Conservation (phyloP, 345 rosid genomes). For the Corchorus capsularis region DNA sequence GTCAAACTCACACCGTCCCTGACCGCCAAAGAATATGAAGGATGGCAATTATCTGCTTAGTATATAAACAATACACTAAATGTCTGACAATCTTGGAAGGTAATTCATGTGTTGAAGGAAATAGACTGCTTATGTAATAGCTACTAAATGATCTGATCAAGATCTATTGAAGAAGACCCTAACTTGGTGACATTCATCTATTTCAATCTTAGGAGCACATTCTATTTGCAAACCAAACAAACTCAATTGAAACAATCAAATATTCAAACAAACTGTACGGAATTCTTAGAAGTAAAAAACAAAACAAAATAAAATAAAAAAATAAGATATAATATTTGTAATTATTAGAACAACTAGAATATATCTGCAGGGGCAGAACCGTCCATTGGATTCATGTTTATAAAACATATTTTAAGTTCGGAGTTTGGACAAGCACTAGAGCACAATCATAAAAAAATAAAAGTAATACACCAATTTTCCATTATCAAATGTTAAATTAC, state of each 20-base stretch:
- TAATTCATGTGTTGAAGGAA: conserved; percentile 5
- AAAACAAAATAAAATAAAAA: no score
- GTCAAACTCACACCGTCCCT: no score
- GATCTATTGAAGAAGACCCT: background rate
- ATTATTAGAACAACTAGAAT: background rate
- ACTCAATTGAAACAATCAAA: background rate
- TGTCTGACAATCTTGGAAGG: background rate
- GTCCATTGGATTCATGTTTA: background rate
- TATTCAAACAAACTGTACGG: background rate
- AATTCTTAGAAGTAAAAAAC: background rate
- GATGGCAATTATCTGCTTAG: background rate
- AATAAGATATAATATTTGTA: background rate
- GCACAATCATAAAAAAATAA: background rate
- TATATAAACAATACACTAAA: background rate
- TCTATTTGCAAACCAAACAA: background rate
- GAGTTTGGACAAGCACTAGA: background rate
- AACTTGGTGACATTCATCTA: background rate
- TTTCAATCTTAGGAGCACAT: background rate
- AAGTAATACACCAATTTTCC: background rate
- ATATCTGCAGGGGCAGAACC: background rate
- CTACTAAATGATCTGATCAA: conserved; percentile 5
- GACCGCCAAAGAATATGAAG: background rate
- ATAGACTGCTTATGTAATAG: background rate
- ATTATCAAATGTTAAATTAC: background rate
- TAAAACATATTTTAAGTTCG: background rate